Conservation (phyloP, 495 filamentous ascomycete species). For the Lasiosphaeris hirsuta region DNA sequence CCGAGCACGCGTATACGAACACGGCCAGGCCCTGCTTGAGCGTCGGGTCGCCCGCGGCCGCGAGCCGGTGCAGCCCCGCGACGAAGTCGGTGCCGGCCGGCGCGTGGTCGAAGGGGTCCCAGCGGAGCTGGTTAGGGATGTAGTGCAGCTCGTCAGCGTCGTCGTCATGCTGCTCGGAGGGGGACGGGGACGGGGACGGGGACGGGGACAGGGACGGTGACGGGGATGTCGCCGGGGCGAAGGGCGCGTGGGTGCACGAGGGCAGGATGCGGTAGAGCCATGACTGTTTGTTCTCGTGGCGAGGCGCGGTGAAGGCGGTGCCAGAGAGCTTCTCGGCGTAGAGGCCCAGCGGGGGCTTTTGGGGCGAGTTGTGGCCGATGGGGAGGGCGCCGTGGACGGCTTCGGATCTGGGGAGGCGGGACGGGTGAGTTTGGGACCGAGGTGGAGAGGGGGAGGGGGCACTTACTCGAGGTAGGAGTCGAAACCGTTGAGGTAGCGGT, state of each 20-base stretch:
- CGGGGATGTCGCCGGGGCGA: slow-evolving; percentile 45
- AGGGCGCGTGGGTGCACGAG: slow-evolving; percentile 75
- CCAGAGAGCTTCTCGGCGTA: slow-evolving; percentile 94
- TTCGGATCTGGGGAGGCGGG: slow-evolving; percentile 36
- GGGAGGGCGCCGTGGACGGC: slow-evolving; percentile 48
- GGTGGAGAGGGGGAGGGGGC: neutral
- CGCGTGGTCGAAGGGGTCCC: slow-evolving; percentile 83
- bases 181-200: too few species aligned
- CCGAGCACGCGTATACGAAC: slow-evolving; percentile 57
- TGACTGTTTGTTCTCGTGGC: slow-evolving; percentile 83
- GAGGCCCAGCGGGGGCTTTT: slow-evolving; percentile 78
- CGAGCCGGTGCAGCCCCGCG: slow-evolving; percentile 70
- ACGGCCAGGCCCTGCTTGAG: slow-evolving; percentile 80
- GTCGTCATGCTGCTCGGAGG: slow-evolving; percentile 13
- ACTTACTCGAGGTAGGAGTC: slow-evolving; percentile 59
- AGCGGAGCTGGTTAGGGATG: slow-evolving; percentile 85
- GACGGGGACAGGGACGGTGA: slow-evolving; percentile 17
- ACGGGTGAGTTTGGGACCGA: neutral
- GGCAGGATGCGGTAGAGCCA: slow-evolving; percentile 95
- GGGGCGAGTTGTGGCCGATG: slow-evolving; percentile 76
- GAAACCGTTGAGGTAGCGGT: slow-evolving; percentile 67
- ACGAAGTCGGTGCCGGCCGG: slow-evolving; percentile 64
- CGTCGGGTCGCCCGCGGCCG: slow-evolving; percentile 78
- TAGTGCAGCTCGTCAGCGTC: slow-evolving; percentile 51
- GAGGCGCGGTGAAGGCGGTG: slow-evolving; percentile 87